Evolutionary conservation across 805 yeast species (phyloP).

Genomic region (Hermanozyma aechmeae): DNA sequence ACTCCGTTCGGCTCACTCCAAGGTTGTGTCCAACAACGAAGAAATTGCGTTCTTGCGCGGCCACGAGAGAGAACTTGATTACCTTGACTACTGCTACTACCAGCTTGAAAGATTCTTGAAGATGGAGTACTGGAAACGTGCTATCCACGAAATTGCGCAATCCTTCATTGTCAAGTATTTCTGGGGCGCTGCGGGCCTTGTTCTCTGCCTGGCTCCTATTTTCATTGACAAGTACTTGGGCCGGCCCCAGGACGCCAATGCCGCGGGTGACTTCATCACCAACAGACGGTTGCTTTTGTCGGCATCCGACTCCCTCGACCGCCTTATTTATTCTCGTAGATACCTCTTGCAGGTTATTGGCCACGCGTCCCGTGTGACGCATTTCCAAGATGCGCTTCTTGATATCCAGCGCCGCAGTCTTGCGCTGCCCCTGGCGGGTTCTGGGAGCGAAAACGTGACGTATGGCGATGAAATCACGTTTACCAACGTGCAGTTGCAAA

Average conservation of each 20-base stretch:
- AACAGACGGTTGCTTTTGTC: conserved; percentile 76
- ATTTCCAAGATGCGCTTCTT: conserved; percentile 55
- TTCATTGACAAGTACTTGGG: conserved; percentile 54
- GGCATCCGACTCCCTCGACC: conserved; percentile 82
- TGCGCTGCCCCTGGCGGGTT: neutral
- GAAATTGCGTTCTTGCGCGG: conserved; percentile 84
- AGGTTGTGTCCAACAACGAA: conserved; percentile 69
- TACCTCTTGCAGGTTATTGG: conserved; percentile 79
- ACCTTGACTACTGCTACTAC: conserved; percentile 72
- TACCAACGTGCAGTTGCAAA: conserved; percentile 66
- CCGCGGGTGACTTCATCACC: conserved; percentile 80
- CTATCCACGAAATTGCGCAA: conserved; percentile 76
- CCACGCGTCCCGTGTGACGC: conserved; percentile 65
- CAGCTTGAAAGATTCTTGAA: conserved; percentile 70
- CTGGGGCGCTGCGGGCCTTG: conserved; percentile 93
- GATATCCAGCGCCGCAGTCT: conserved; percentile 27
- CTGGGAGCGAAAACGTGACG: conserved; percentile 13
- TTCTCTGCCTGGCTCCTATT: conserved; percentile 81
- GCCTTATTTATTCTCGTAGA: conserved; percentile 76
- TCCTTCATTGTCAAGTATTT: conserved; percentile 84
- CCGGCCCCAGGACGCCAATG: conserved; percentile 29
- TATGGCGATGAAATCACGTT: conserved; percentile 56
- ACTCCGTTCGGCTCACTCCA: conserved; percentile 74
- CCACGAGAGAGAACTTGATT: conserved; percentile 67
- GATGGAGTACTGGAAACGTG: conserved; percentile 65